Percentiles rank a stretch among this genome's conserved stretches.
These are phyloP conservation scores for Articulospora tetracladia DNA, from an alignment of 495 filamentous ascomycete genomes.

Conservation along the genomic window DNA sequence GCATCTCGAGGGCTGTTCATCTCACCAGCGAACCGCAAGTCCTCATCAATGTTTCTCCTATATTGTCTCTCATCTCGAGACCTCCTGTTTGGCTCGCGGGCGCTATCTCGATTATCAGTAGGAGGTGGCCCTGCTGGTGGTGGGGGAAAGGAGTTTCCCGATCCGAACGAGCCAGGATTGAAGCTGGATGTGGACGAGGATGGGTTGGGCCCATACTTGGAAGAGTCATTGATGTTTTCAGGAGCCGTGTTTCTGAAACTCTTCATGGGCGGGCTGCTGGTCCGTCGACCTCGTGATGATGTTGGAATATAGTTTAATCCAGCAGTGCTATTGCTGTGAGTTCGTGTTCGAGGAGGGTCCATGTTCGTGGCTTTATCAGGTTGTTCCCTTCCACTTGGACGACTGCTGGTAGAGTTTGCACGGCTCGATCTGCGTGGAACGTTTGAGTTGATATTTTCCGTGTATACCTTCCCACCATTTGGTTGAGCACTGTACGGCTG, in stretches of 20 bases:
- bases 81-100: background rate
- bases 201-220: constrained; percentile 11
- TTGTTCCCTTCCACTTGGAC: background rate
- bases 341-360: constrained; percentile 1
- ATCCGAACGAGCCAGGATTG: constrained; percentile 14
- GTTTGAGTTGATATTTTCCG: constrained; percentile 6
- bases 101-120: constrained; percentile 7
- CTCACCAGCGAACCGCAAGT: constrained; percentile 13
- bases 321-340: constrained; percentile 9
- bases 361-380: background rate
- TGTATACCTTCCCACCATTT: constrained; percentile 19
- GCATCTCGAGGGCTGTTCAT: constrained; percentile 24
- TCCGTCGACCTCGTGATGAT: constrained; percentile 6
- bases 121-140: constrained; percentile 22
- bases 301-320: constrained; percentile 10
- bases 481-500: constrained; percentile 25
- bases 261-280: constrained; percentile 19
- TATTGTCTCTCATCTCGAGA: constrained; percentile 11
- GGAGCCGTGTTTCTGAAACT: constrained; percentile 21
- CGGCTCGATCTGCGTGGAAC: constrained; percentile 2
- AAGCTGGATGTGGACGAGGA: constrained; percentile 19
- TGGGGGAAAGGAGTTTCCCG: constrained; percentile 6
- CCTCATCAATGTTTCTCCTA: constrained; percentile 12
- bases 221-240: constrained; percentile 12
- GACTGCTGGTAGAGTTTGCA: constrained; percentile 19